phyloP scores from a whole-genome alignment of 208 protist genomes.

The Trypanosoma congolense region DNA sequence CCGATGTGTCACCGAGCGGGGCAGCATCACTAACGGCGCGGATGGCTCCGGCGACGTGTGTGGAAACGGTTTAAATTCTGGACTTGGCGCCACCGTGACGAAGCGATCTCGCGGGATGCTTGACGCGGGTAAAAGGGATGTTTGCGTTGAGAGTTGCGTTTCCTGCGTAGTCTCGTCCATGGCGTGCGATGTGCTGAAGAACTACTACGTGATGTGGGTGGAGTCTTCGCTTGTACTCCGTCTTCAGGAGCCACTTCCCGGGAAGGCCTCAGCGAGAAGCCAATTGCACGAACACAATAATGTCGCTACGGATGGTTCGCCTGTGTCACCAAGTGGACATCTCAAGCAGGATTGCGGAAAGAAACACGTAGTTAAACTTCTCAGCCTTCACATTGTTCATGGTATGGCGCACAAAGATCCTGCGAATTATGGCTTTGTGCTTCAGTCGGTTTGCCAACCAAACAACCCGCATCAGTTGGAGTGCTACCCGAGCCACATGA shows the following conservation, averaged over 20 bases:
- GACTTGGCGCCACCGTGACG: too few species aligned
- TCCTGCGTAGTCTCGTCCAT: constrained; percentile 30
- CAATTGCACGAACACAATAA: not conserved
- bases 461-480: constrained; percentile 33
- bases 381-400: constrained; percentile 57
- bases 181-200: constrained; percentile 31
- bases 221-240: constrained; percentile 28
- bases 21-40: too few species aligned
- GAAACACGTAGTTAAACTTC: constrained; percentile 13
- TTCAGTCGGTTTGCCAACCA: constrained; percentile 67
- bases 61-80: not conserved
- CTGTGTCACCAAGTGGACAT: not conserved
- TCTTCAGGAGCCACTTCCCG: not conserved
- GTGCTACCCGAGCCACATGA: constrained; percentile 75
- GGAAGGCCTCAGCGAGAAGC: not conserved
- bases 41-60: too few species aligned
- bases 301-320: not conserved
- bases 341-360: not conserved
- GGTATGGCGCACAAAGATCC: constrained; percentile 15
- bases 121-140: constrained; percentile 1
- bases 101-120: not conserved
- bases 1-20: too few species aligned
- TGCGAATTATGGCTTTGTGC: constrained; percentile 32
- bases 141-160: constrained; percentile 21
- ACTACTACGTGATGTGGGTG: constrained; percentile 57